Conservation (phyloP, 1,284 basidiomycete species). For the Trametes hirsuta region DNA sequence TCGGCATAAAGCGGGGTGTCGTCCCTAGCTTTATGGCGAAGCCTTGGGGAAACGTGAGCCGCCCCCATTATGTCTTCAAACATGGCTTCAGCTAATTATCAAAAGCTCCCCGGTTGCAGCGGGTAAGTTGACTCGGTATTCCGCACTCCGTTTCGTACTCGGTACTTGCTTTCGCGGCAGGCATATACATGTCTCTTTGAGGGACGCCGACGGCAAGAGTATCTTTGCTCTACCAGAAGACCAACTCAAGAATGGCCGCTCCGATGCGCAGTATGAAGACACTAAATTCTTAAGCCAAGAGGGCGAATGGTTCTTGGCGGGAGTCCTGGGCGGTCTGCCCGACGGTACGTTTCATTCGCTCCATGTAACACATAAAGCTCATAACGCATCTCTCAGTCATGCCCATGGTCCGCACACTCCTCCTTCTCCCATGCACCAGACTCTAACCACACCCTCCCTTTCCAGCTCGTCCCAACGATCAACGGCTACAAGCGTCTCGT, state of each 20-base stretch:
- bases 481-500: slow-evolving; percentile 98
- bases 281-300: slow-evolving; percentile 83
- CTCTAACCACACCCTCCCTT: background rate
- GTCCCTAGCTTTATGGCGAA: slow-evolving; percentile 99
- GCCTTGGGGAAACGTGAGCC: slow-evolving; percentile 84
- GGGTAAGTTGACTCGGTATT: slow-evolving; percentile 54
- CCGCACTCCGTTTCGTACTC: too few relatives aligned
- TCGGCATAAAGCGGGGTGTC: slow-evolving; percentile 88
- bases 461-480: slow-evolving; percentile 88
- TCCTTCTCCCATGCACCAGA: background rate
- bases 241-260: slow-evolving; percentile 64
- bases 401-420: slow-evolving; percentile 28
- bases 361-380: background rate
- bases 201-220: slow-evolving; percentile 72
- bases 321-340: slow-evolving; percentile 84
- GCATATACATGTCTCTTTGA: slow-evolving; percentile 91
- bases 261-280: slow-evolving; percentile 76
- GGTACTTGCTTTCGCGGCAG: slow-evolving; percentile 40
- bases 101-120: slow-evolving; percentile 86
- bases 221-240: slow-evolving; percentile 73
- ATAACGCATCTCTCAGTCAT: slow-evolving; percentile 50
- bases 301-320: slow-evolving; percentile 93
- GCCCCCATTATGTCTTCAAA: background rate
- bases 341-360: slow-evolving; percentile 61
- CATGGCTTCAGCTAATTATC: background rate